Evolutionary conservation across 164 flowering plant genomes (phyloP).

Genomic region (Chimonanthus salicifolius): DNA sequence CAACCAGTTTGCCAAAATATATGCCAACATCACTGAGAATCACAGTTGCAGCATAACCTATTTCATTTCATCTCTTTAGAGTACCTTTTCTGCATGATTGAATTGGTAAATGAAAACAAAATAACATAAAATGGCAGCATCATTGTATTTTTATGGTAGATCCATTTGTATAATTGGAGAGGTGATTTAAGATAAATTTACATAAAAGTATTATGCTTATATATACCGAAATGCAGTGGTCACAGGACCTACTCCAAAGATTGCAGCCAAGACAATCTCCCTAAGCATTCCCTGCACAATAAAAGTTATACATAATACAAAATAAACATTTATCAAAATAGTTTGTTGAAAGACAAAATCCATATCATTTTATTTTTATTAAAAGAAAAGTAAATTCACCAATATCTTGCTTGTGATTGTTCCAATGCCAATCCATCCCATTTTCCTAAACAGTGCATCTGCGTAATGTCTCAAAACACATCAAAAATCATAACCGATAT

Average conservation of each 20-base stretch:
- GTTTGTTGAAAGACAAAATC: not conserved
- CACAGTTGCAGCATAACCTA: too few species aligned
- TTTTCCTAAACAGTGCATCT: conserved; percentile 8
- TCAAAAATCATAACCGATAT: not conserved
- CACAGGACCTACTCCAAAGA: conserved; percentile 32
- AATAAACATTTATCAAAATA: not conserved
- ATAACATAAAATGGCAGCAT: too few species aligned
- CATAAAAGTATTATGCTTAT: not conserved
- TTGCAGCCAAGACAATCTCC: conserved; percentile 28
- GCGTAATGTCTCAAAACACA: not conserved
- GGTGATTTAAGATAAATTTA: not conserved
- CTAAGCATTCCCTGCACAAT: conserved; percentile 25
- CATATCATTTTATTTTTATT: not conserved
- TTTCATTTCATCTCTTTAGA: too few species aligned
- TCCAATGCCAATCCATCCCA: conserved; percentile 18
- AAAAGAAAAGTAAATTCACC: conserved; percentile 12
- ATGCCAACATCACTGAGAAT: too few species aligned
- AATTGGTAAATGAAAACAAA: too few species aligned
- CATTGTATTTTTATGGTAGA: too few species aligned
- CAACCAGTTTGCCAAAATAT: too few species aligned
- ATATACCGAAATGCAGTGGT: conserved; percentile 25
- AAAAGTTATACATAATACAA: not conserved
- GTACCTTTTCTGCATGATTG: too few species aligned
- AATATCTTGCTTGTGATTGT: conserved; percentile 25
- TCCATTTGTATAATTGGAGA: too few species aligned